Evolutionary conservation across 352 stramenopile species (phyloP), one percentile per base, ranked within the genome.

Genomic region (Globisporangium camurandrum): DNA sequence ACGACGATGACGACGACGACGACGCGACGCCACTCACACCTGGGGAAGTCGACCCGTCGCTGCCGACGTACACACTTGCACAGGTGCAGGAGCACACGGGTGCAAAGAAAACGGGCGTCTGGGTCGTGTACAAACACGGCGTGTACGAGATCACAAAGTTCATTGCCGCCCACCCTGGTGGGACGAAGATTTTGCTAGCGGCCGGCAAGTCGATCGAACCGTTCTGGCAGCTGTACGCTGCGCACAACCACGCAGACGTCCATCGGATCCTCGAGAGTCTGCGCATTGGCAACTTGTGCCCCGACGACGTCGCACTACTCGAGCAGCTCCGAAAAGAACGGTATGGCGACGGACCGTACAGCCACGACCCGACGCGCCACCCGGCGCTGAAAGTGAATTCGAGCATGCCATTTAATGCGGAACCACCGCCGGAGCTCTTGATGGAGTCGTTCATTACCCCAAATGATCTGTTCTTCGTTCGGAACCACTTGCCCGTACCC

Each of bases 91-190:
- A 71, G 41, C 79, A 93, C 57, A 85, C 75, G 22, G 77, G 72
- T 14, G 69, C 71, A 23, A 71, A 86, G 46, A 81, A 75, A 34
- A 84, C 68, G 41, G 77, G 89, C 45, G 81, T 86, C 41, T 98
- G 93, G 90, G 93, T 98, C 27, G 95, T 95, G 27, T 98, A 97
- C 64, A 78, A 71, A 17, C 70, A 93, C 56, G 84, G 89, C 34
- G 94, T 99, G 16, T 99, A 98, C 71, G 94, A 99, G 70, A 95
- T 98, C 39, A 98, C 95, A 4, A 75, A 95, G 54, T 99, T 99
- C 64, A 87, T 98, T 51, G 57, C 61, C 19, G 90, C 87, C 54
- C 96, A 99, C 65, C 96, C 96, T 8, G 95, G 95, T 42, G 81
- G 72, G 16, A 87, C 73, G 6, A 96, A 95, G 69, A 94, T 97